Evolutionary conservation across 305 asterid genomes (phyloP).

Genomic region (Ruellia speciosa): DNA sequence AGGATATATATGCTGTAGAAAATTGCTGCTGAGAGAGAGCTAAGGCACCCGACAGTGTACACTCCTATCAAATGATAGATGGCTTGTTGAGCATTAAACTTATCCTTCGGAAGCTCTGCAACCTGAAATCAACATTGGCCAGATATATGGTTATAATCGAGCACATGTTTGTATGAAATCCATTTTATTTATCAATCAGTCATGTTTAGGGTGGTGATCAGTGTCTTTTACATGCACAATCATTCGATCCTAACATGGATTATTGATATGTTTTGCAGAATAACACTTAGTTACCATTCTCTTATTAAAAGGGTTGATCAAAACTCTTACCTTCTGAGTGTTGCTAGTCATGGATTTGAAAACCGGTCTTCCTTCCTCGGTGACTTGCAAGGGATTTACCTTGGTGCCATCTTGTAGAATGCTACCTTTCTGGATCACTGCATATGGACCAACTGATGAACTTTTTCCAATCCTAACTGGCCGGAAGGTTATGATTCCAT

Average conservation of each 20-base stretch:
- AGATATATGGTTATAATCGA: neutral
- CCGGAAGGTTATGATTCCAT: constrained; percentile 43
- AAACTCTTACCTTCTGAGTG: constrained; percentile 29
- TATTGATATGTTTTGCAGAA: neutral
- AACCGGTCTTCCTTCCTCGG: constrained; percentile 22
- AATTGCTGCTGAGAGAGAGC: constrained; percentile 50
- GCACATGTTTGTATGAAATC: neutral
- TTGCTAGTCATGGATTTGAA: constrained; percentile 28
- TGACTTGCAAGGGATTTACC: constrained; percentile 28
- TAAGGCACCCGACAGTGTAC: constrained; percentile 43
- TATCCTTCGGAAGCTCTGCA: neutral
- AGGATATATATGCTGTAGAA: constrained; percentile 35
- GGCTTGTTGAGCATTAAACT: neutral
- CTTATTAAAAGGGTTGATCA: neutral
- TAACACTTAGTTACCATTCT: no score
- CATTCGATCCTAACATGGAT: neutral
- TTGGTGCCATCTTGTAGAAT: constrained; percentile 43
- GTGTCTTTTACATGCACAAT: no score
- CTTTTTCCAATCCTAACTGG: constrained; percentile 44
- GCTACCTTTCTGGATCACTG: constrained; percentile 48
- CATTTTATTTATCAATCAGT: no score
- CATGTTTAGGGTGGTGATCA: no score
- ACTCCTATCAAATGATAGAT: constrained; percentile 26
- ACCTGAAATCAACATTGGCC: neutral
- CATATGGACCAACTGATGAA: constrained; percentile 56